phyloP scores from a whole-genome alignment of 2,329 filamentous ascomycete species.

The Fusarium bactridioides region DNA sequence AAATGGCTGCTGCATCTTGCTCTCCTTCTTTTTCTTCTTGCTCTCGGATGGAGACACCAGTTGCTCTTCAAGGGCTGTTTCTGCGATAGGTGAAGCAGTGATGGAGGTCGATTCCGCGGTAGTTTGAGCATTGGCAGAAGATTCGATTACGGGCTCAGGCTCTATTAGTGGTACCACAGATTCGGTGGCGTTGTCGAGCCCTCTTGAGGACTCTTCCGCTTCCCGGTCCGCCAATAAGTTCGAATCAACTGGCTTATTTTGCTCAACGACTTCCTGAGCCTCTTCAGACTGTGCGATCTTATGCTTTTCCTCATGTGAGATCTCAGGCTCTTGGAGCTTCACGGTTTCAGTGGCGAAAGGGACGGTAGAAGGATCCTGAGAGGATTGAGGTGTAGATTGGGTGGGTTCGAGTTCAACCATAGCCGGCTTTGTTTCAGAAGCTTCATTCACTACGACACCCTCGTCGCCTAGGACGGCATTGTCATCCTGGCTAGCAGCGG shows the following conservation, averaged over 20 bases:
- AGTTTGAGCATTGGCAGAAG: neutral
- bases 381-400: neutral
- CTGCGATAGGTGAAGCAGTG: neutral
- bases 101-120: conserved; percentile 22
- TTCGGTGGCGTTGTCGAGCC: neutral
- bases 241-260: neutral
- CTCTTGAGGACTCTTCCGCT: neutral
- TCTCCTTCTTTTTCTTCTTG: conserved; percentile 42
- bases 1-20: conserved; percentile 12
- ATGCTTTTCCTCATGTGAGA: neutral
- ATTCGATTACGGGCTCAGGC: neutral
- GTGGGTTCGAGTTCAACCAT: neutral
- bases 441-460: neutral
- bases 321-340: neutral
- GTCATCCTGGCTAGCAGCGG: neutral
- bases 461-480: neutral
- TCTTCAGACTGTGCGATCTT: neutral
- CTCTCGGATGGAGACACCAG: conserved; percentile 22
- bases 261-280: neutral
- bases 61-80: neutral
- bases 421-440: neutral
- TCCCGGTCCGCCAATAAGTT: neutral
- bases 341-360: neutral
- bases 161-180: conserved; percentile 11
- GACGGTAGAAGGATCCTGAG: neutral